Base-by-base conservation (phyloP, 768 basidiomycete species). In the Cantharellus anzutake region DNA sequence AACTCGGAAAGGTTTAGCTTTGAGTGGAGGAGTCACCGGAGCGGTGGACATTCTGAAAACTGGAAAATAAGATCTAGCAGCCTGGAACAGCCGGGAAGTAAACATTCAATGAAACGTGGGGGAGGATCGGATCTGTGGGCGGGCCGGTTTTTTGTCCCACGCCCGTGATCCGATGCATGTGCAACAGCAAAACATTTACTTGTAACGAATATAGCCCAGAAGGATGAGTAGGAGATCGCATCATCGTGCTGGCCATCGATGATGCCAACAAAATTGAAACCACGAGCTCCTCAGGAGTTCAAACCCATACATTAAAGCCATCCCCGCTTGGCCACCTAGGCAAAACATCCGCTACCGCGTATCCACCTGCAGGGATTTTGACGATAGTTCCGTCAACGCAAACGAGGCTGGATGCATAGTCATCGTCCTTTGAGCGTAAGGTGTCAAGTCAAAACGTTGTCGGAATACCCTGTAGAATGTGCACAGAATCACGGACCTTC, bases 331-430 rank as follows among this genome's bases (percentile, higher is more conserved):
- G 44, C 11, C 44, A 48, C 44, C 44, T 11, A 11, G 52, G 67
- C 69, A 65, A n/a, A 34, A 74, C 73, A 4, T 67, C 72, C 63
- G 80, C 83, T 16, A 70, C 67, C 11, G 78, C 82, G 57, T 71
- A 75, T 4, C 86, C 87, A 4, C 79, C 79, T 39, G 67, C 67
- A 14, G 79, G 76, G 39, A 92, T 78, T n/a, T 70, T 68, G 20
- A 78, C 75, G 53, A 92, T 78, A 0, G 79, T 73, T 1, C 91
- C 91, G 65, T 96, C 91, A 3, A 79, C 77, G 67, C 91, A 96
- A 7, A 94, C 65, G 16, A 85, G 70, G 69, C 84, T 84, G 0
- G 87, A 84, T 5, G 70, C 67, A 11, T 75, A 71, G 62, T 90
- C 85, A 37, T 65, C 64, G 5, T 74, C 70, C 62, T 81, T 77